These are phyloP conservation scores for Torulaspora franciscae DNA, from an alignment of 805 yeast species.

Conservation along the genomic window DNA sequence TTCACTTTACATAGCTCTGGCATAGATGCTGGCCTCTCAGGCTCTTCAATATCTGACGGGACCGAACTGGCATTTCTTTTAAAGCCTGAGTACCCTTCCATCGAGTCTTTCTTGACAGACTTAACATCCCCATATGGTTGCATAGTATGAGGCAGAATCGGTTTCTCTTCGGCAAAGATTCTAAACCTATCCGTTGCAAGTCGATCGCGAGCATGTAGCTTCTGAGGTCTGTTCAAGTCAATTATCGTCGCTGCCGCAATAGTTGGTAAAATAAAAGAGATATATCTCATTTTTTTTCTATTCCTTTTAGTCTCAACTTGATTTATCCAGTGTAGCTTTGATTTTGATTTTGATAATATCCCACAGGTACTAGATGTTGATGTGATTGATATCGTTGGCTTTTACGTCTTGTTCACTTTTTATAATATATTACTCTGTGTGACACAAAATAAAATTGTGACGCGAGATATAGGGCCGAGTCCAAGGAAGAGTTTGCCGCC, in stretches of 20 bases:
- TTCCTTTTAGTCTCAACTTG: background rate
- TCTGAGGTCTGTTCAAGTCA: background rate
- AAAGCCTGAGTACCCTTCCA: slow-evolving; percentile 1
- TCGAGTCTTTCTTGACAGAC: slow-evolving; percentile 6
- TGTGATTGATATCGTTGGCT: background rate
- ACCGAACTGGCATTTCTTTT: slow-evolving; percentile 1
- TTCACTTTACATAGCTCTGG: slow-evolving; percentile 34
- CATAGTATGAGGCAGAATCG: slow-evolving; percentile 8
- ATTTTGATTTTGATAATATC: background rate
- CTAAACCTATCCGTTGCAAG: slow-evolving; percentile 7
- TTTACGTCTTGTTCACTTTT: background rate
- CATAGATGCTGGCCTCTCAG: slow-evolving; percentile 17
- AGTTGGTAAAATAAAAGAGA: slow-evolving; percentile 4
- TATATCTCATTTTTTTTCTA: slow-evolving; percentile 4
- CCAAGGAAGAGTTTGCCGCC: too few relatives aligned
- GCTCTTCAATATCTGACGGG: slow-evolving; percentile 9
- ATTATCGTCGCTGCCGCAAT: slow-evolving; percentile 7
- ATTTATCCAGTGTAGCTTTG: background rate
- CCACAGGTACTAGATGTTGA: too few relatives aligned
- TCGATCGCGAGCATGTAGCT: background rate
- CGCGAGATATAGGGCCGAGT: background rate
- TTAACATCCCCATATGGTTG: slow-evolving; percentile 9
- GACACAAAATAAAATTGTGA: slow-evolving; percentile 1
- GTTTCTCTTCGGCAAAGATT: slow-evolving; percentile 7
- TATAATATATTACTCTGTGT: background rate